phyloP scores from a whole-genome alignment of 805 yeast genomes.

The Saccharomyces paradoxus region DNA sequence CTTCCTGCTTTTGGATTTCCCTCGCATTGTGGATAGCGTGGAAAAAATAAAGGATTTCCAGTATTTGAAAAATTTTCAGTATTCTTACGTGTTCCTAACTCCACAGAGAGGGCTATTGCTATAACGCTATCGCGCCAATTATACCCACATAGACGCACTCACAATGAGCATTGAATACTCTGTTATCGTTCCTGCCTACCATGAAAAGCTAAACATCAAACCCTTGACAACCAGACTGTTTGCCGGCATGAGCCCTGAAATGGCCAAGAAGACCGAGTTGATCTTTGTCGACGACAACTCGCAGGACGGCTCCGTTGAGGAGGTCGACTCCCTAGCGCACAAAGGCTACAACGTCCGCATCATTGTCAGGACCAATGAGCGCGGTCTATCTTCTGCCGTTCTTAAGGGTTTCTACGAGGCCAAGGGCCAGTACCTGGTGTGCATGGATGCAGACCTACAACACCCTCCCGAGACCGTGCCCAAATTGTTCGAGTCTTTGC shows the following conservation, averaged over 20 bases:
- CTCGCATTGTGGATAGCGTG: neutral
- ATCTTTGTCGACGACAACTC: constrained; percentile 47
- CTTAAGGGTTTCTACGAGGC: constrained; percentile 41
- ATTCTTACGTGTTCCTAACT: neutral
- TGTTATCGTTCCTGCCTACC: constrained; percentile 45
- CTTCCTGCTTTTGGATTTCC: neutral
- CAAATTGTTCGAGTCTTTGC: constrained; percentile 34
- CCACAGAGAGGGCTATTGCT: no score
- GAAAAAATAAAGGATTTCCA: neutral
- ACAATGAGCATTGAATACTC: constrained; percentile 33
- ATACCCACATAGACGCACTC: neutral
- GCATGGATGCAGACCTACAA: constrained; percentile 49
- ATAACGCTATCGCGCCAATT: neutral
- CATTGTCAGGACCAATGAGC: constrained; percentile 43
- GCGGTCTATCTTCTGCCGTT: constrained; percentile 45
- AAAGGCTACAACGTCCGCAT: constrained; percentile 42
- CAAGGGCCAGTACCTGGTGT: constrained; percentile 39
- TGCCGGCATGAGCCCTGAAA: constrained; percentile 39
- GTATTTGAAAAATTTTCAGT: neutral
- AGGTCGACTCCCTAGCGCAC: constrained; percentile 37
- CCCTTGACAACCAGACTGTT: constrained; percentile 42
- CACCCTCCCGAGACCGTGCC: constrained; percentile 49
- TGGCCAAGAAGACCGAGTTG: constrained; percentile 37
- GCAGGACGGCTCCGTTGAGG: constrained; percentile 45
- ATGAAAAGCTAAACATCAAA: constrained; percentile 41